Evolutionary conservation across 2,329 filamentous ascomycete genomes (phyloP).

Genomic region (Botrytis porri): DNA sequence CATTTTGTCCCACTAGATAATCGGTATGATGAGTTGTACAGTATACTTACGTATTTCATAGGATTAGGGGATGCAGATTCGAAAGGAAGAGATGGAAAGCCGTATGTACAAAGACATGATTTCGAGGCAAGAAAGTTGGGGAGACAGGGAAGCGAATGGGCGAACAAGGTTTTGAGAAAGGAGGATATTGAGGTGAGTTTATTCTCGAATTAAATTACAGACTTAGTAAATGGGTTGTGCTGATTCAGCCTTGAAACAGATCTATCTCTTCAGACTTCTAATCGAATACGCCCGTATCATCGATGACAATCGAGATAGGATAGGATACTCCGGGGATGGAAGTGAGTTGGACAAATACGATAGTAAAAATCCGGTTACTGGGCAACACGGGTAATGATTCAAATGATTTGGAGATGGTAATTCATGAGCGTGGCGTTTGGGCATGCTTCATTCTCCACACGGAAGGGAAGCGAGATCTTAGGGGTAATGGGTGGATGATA

Average conservation of each 20-base stretch:
- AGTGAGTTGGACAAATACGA: constrained; percentile 37
- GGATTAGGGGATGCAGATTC: constrained; percentile 53
- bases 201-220: background rate
- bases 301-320: constrained; percentile 40
- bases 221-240: background rate
- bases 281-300: constrained; percentile 56
- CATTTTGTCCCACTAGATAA: constrained; percentile 81
- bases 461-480: background rate
- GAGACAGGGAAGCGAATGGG: constrained; percentile 65
- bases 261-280: constrained; percentile 64
- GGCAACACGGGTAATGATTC: constrained; percentile 22
- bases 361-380: constrained; percentile 26
- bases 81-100: constrained; percentile 47
- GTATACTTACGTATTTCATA: constrained; percentile 71
- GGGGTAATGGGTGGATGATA: background rate
- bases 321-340: constrained; percentile 38
- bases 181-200: constrained; percentile 68
- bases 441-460: background rate
- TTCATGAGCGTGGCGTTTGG: constrained; percentile 4
- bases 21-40: constrained; percentile 68
- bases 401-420: background rate
- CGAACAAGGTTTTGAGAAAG: constrained; percentile 63
- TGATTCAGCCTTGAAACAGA: constrained; percentile 32
- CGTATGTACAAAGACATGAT: constrained; percentile 43
- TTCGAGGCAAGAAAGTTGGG: constrained; percentile 64